Percentiles rank a stretch among this genome's conserved stretches.
Evolutionary conservation across 192 early-diverging fungal species (phyloP).

Genomic region (Coemansia sp.): DNA sequence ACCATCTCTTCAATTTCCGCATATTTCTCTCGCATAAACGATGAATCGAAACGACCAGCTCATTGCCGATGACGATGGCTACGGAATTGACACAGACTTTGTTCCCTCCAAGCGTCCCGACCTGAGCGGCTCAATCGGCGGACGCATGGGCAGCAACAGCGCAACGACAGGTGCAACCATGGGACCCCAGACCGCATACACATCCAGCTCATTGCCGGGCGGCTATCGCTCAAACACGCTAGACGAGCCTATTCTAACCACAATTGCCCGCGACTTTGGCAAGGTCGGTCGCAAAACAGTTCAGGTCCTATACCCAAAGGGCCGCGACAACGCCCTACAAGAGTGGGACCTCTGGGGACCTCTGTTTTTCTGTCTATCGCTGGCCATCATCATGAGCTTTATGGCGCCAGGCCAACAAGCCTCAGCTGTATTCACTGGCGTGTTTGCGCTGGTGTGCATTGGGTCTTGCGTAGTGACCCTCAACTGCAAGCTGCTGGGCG

Average conservation of each 20-base stretch:
- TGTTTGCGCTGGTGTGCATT: conserved; percentile 94
- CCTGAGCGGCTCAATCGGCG: conserved; percentile 54
- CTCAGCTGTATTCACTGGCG: conserved; percentile 84
- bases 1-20: neutral
- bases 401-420: conserved; percentile 80
- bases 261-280: conserved; percentile 70
- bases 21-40: neutral
- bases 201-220: conserved; percentile 47
- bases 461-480: conserved; percentile 95
- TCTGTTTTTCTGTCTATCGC: conserved; percentile 86
- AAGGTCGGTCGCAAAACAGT: conserved; percentile 44
- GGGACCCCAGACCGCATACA: conserved; percentile 43
- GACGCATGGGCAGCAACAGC: conserved; percentile 27
- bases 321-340: conserved; percentile 46
- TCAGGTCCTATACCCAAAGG: conserved; percentile 50
- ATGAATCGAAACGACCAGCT: conserved; percentile 52
- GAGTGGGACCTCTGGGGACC: conserved; percentile 97
- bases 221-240: conserved; percentile 74
- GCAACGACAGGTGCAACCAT: conserved; percentile 13
- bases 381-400: conserved; percentile 85
- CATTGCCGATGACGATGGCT: conserved; percentile 55
- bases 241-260: conserved; percentile 93
- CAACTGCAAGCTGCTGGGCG: conserved; percentile 95
- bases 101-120: conserved; percentile 40
- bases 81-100: conserved; percentile 40